A percentile compares a stretch with the other conserved stretches of the same genome.
Conservation (phyloP, 2,329 filamentous ascomycete species). For the Pseudogymnoascus verrucosus region DNA sequence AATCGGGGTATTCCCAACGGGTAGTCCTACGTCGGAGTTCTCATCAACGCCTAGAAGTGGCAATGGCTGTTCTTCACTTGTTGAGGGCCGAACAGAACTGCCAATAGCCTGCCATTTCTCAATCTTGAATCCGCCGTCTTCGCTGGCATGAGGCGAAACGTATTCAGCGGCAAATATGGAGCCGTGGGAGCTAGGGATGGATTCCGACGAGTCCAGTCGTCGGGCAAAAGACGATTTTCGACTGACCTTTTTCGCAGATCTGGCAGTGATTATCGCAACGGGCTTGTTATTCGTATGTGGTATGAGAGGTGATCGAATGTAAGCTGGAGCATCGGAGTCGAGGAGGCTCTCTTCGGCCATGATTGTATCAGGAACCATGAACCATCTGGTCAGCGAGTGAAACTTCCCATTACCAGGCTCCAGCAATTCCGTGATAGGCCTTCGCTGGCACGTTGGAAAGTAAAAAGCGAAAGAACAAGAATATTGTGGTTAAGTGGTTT, state of each 20-base stretch:
- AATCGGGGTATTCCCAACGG: conserved; percentile 27
- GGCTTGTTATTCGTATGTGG: not conserved
- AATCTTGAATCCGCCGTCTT: conserved; percentile 19
- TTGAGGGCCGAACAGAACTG: not conserved
- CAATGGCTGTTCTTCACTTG: not conserved
- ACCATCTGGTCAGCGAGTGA: not conserved
- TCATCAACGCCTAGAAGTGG: conserved; percentile 23
- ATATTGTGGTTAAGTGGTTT: conserved; percentile 7
- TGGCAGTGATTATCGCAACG: not conserved
- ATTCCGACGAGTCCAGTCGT: conserved; percentile 31
- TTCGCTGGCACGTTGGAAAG: not conserved
- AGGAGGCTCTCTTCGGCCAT: not conserved
- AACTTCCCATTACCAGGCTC: not conserved
- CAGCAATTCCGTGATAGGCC: not conserved
- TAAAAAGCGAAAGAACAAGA: conserved; percentile 5
- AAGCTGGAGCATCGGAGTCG: not conserved
- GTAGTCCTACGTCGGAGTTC: conserved; percentile 23
- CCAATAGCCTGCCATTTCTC: conserved; percentile 18
- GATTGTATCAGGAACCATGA: not conserved
- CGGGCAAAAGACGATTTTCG: conserved; percentile 25
- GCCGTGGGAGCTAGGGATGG: conserved; percentile 29
- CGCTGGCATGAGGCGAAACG: conserved; percentile 28
- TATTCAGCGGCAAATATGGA: conserved; percentile 33
- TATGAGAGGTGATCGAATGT: not conserved
- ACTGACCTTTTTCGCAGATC: conserved; percentile 22